Evolutionary conservation across 192 early-diverging fungal species (phyloP), one percentile per base, ranked within the genome.

Genomic region (Backusella mclennaniae): DNA sequence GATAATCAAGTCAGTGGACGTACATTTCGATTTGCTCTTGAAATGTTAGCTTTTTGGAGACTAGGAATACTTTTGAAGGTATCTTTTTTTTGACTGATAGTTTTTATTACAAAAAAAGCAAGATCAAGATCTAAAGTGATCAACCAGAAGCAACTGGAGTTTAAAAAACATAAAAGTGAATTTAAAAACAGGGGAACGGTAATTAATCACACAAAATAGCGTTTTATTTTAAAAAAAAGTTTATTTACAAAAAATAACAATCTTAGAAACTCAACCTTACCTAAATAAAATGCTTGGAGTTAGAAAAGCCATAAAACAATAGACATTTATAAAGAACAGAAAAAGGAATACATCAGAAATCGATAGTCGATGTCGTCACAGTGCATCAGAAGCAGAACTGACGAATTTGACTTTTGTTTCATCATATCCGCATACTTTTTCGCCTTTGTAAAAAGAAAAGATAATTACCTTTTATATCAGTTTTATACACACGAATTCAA

Each of bases 371-470:
- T 33, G 41, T 75, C 74, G 59, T 75, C 74, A 75, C 59, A 36
- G 66, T 19, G 23, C 23, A 29, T 75, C 74, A 75, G 74, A 35
- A 75, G 74, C 74, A 75, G 74, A 75, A 75, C 74, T 75, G 74
- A 75, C 74, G 66, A 67, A 9, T 75, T 66, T 26, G 26, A 41
- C 39, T 67, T 75, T 67, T 26, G 12, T 75, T 35, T 75, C 74
- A 75, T 75, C 74, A 66, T 75, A 67, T 75, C 74, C 21, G n/a
- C 15, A 41, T 39, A 26, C 8, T 17, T 73, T 56, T 35, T 73
- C 31, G 19, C 21, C 23, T 36, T n/a, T 31, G 3, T 17, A 26
- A 26, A 8, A 15, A 11, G 39, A 36, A 17, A 46, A 35, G 35
- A 46, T 46, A 53, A 73, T 69, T 39, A 39, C 33, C 33, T 69